These are phyloP conservation scores for Beauveria medogensis DNA, from an alignment of 2,329 filamentous ascomycete genomes.

Conservation along the genomic window DNA sequence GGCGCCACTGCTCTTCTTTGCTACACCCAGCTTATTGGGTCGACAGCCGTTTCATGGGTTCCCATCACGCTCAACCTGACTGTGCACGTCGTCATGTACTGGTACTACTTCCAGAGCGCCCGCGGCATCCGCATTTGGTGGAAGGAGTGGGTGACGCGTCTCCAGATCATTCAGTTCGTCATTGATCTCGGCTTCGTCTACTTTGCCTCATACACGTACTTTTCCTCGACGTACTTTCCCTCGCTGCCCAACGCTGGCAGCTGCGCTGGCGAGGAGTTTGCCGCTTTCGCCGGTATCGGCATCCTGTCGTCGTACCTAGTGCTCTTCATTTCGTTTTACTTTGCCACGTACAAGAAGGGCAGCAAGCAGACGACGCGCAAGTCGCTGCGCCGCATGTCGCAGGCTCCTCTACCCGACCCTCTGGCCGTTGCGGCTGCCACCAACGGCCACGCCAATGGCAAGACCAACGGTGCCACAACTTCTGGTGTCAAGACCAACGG, in stretches of 20 bases:
- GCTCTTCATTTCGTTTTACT: slow-evolving; percentile 98
- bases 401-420: slow-evolving; percentile 70
- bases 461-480: slow-evolving; percentile 42
- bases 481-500: slow-evolving; percentile 52
- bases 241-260: slow-evolving; percentile 75
- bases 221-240: slow-evolving; percentile 81
- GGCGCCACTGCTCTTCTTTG: slow-evolving; percentile 93
- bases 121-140: slow-evolving; percentile 95
- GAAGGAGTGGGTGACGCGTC: slow-evolving; percentile 98
- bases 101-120: slow-evolving; percentile 99
- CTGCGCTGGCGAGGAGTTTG: slow-evolving; percentile 95
- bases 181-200: slow-evolving; percentile 97
- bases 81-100: slow-evolving; percentile 99
- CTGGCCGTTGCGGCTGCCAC: slow-evolving; percentile 57
- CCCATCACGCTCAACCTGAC: slow-evolving; percentile 85
- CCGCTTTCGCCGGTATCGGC: slow-evolving; percentile 82
- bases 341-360: slow-evolving; percentile 89
- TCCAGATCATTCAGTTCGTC: slow-evolving; percentile 95
- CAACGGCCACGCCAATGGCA: slow-evolving; percentile 42
- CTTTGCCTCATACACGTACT: slow-evolving; percentile 99
- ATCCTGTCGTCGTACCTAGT: slow-evolving; percentile 93
- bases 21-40: slow-evolving; percentile 93
- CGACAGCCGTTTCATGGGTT: slow-evolving; percentile 92
- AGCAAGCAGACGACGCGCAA: slow-evolving; percentile 79
- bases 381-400: slow-evolving; percentile 57